Base-by-base conservation (phyloP, 345 rosid genomes). In the Salix brachista region DNA sequence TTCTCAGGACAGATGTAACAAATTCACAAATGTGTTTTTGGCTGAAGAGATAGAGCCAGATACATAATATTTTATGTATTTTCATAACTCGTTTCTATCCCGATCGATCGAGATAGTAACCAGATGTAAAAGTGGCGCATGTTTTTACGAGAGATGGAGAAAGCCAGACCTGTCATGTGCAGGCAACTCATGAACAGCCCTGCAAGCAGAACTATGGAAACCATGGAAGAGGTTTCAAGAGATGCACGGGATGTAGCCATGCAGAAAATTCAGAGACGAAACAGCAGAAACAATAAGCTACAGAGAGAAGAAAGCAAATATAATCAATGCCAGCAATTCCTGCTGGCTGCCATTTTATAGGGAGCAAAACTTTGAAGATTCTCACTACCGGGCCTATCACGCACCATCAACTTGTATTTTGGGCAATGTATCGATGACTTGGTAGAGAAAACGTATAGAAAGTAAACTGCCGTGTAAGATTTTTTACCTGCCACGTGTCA, bases 81-180 rank as follows among this genome's bases (percentile, higher is more conserved):
- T 34, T 34, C 37, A 34, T 4, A 34, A 34, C 6, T 34, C 37
- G 37, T 34, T 34, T 34, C 37, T 34, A 5, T 34, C 37, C 37
- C 37, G 34, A 32, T 32, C 4, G 36, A 34, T 32, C 34, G 36
- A 34, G 36, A 34, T 6, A 34, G 36, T 34, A 4, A 34, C 37
- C 37, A 34, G 37, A 34, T 41, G 44, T 9, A 9, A 9, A 41
- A 41, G 44, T 41, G 21, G 60, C 23, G 3, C 60, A n/a, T 54
- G 60, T 54, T 54, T 19, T n/a, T 54, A n/a, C 2, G 25, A 18
- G 60, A 54, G 60, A 54, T 7, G 9, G 25, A 48, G 54, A n/a
- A 52, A n/a, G 60, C 25, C 25, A 11, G 74, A 36, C 83, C 77
- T 58, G 25, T 80, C 74, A 25, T 26, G 19, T 12, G 67, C 8